Base-by-base conservation (phyloP, 148 eudicot genomes). In the Linanthus parryae region DNA sequence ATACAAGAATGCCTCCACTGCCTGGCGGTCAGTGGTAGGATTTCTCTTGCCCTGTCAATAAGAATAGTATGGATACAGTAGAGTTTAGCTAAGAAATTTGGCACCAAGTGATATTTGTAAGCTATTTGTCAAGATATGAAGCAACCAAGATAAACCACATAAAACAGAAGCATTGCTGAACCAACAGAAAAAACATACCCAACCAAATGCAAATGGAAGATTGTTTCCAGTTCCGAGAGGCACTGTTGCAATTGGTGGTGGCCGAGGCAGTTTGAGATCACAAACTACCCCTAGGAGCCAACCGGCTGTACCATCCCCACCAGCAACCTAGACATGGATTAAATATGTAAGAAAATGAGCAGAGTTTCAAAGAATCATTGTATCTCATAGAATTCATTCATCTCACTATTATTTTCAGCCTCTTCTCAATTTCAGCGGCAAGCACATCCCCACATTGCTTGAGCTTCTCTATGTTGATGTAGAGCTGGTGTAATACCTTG, bases 11-110 rank as follows among this genome's bases (percentile, higher is more conserved):
- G 69, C 46, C 44, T 44, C 62, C 25, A 73, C 82, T 50, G 82
- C 61, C 36, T 45, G 72, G 61, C 49, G 46, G 45, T 55, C 59
- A n/a, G 75, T 77, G 16, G 60, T 75, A 59, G 82, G 82, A 65
- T 77, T 77, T 56, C 54, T 77, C 71, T 65, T 77, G 16, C 82
- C 82, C 82, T 77, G 55, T 20, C 15, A 24, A 23, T 21, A 12
- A 54, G 8, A 14, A n/a, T 15, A 3, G 5, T 3, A 15, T 41
- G 19, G 8, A 2, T 3, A 41, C 3, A 41, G 3, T 8, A 18
- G 45, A 35, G 15, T 7, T 38, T 11, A 31, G 11, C 5, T 5
- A 31, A 31, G 5, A 31, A 11, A 5, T 31, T 5, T 11, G 5
- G 7, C 11, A 5, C 5, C 7, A 31, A 31, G 5, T 5, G 5